Base-by-base conservation (phyloP, 768 basidiomycete species). In the Leucosporidium yakuticum region DNA sequence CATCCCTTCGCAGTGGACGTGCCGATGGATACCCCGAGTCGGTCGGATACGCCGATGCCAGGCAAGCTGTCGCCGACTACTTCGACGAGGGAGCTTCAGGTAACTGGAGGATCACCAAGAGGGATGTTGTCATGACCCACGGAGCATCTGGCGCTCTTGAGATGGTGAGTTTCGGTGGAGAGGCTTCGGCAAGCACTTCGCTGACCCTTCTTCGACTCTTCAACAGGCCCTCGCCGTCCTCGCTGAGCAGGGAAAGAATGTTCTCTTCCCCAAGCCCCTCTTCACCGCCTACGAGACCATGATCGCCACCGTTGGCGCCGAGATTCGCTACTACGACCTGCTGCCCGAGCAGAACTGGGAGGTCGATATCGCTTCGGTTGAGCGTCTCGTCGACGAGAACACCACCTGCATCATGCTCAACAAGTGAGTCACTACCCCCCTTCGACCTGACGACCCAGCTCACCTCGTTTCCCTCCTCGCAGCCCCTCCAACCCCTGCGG, bases 401-500 rank as follows among this genome's bases (percentile, higher is more conserved):
- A 80, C 79, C 1, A 71, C 75, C 19, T 77, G 76, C 15, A 58
- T 80, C 29, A 65, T 80, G 9, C 44, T 60, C 59, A 78, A 77
- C 62, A 74, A 78, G 74, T 47, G 47, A 29, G 61, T 54, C 17
- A 20, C 21, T 32, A 4, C 20, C 17, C 14, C n/a, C 7, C 58
- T 27, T 7, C 23, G 31, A 4, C 12, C 64, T 56, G 20, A 57
- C 44, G 7, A 21, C 15, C 4, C 34, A 8, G 39, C 39, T 44
- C 8, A 44, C 39, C 39, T 44, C 39, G 6, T 15, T 9, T 44
- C 39, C 17, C 39, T 2, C 25, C 44, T n/a, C 29, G 19, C 29
- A 80, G 78, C 74, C 79, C 79, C 2, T 76, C 75, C 44, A 80
- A 79, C 71, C 79, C 79, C 14, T 77, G 76, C 66, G 79, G 79